Evolutionary conservation across 1,139 yeast genomes (phyloP), one percentile per base, ranked within the genome.

Genomic region (Hemisphaericaspora xylofermentans): DNA sequence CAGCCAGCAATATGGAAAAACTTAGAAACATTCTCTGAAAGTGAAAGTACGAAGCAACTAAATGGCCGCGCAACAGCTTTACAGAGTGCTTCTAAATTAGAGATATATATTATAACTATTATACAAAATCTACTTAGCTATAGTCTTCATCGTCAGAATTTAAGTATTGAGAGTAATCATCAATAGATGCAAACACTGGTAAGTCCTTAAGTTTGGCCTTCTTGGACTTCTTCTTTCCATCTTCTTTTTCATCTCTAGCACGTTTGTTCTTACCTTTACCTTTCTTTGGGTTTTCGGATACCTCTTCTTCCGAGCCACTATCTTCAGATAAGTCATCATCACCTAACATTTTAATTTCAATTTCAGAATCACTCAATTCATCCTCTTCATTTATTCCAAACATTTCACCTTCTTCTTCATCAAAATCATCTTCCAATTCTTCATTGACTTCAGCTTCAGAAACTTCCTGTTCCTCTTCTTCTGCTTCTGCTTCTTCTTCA

Each of bases 101-200:
- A 15, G 3, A 28, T 28, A 28, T 27, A 13, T 26, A 22, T 6
- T 21, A 6, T 5, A 22, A 9, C 10, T 19, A 9, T 29, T 15
- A 18, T 19, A 3, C 17, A n/a, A 3, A 15, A 4, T 12, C 29
- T 41, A 34, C 29, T 26, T 55, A 61, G 43, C 60, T 52, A 46
- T 54, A 60, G 41, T 64, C 73, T 41, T 79, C 85, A 40, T 78
- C 81, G 33, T 81, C 84, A 5, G 86, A 82, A 37, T 76, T 74
- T 60, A 88, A 67, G 55, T 84, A 84, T 57, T 84, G 72, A 17
- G 95, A 84, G 60, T 89, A 91, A 50, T 88, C 96, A 35, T 87
- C 96, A 8, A 82, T 95, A 36, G 94, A 83, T 2, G 96, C 98
- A 68, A 88, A 91, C 16, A 82, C 76, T 16, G 98, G 97, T 49